A percentile compares a stretch with the other conserved stretches of the same genome.
Conservation (phyloP, 495 filamentous ascomycete genomes). For the Neurospora sp. region DNA sequence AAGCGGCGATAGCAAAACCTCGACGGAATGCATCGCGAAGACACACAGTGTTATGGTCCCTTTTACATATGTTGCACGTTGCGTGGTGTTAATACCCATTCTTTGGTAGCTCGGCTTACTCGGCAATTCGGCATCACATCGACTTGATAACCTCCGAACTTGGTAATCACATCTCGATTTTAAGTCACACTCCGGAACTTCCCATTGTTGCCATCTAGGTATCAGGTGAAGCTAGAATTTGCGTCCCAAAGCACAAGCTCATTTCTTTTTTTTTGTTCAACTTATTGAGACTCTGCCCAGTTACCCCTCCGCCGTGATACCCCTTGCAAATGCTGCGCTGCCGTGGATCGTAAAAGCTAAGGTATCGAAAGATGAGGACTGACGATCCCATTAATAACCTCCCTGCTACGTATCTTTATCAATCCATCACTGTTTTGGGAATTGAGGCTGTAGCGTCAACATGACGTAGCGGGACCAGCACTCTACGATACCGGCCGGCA, state of each 20-base stretch:
- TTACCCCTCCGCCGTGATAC: neutral
- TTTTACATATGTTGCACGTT: neutral
- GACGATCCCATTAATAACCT: neutral
- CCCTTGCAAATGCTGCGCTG: neutral
- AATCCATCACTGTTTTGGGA: neutral
- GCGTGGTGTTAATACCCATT: neutral
- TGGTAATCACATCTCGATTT: neutral
- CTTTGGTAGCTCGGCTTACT: neutral
- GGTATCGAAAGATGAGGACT: neutral
- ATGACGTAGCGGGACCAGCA: neutral
- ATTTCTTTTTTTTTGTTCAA: neutral
- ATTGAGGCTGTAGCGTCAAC: neutral
- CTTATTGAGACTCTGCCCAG: neutral
- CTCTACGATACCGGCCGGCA: neutral
- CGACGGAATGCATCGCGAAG: neutral
- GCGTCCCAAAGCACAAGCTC: neutral
- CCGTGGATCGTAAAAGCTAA: neutral
- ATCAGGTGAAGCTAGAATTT: neutral
- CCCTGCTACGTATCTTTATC: neutral
- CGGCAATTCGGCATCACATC: neutral
- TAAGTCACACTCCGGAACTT: neutral
- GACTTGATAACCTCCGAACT: neutral
- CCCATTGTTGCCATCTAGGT: neutral
- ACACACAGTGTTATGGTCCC: neutral
- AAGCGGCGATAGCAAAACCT: neutral